Evolutionary conservation across 1,284 basidiomycete species (phyloP).

Genomic region (Fomitiporia mediterranea): DNA sequence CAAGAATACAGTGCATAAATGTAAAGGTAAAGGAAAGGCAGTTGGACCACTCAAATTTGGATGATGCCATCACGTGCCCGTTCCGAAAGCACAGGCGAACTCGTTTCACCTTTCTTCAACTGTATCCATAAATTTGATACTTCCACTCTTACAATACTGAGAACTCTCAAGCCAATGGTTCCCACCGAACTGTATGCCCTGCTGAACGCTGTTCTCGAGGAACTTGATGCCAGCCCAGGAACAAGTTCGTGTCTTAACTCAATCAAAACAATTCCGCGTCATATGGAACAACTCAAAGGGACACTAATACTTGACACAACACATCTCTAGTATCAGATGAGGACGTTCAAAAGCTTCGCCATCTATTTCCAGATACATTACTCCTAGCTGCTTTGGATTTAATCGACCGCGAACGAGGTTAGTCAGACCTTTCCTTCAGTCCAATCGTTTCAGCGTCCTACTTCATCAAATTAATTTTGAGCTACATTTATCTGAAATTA

Average conservation of each 20-base stretch:
- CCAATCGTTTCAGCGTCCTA: background rate
- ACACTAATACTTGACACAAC: background rate
- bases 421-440: conserved; percentile 21
- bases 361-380: conserved; percentile 55
- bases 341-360: conserved; percentile 46
- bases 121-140: background rate
- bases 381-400: conserved; percentile 68
- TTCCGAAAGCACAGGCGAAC: background rate
- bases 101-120: background rate
- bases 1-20: too few relatives aligned
- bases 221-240: conserved; percentile 25
- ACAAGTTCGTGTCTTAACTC: conserved; percentile 29
- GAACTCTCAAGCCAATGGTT: background rate
- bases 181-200: conserved; percentile 27
- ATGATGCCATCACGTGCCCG: background rate
- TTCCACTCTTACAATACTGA: background rate
- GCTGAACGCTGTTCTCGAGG: conserved; percentile 31
- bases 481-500: too few relatives aligned
- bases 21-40: too few relatives aligned
- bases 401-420: conserved; percentile 61
- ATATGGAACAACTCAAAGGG: background rate
- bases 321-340: conserved; percentile 47
- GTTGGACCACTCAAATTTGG: background rate
- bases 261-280: too few relatives aligned
- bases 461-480: too few relatives aligned